Evolutionary conservation across 2,329 filamentous ascomycete species (phyloP).

Genomic region (Shiraia sp.): DNA sequence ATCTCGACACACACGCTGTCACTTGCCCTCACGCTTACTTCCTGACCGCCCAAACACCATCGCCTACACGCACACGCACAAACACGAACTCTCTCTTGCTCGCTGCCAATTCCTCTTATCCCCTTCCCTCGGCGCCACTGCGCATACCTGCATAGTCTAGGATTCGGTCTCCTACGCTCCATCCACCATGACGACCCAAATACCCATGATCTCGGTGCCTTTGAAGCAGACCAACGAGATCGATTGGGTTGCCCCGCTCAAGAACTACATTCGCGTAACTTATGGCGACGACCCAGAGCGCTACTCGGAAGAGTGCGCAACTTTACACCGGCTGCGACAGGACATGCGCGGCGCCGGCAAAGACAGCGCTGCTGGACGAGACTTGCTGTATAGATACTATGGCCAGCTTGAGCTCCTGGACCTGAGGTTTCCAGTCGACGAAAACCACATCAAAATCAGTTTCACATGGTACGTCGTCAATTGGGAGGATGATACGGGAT

Average conservation of each 20-base stretch:
- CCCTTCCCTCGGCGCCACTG: constrained; percentile 8
- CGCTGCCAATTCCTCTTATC: not conserved
- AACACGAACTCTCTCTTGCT: not conserved
- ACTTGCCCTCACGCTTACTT: not conserved
- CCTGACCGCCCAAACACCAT: constrained; percentile 1
- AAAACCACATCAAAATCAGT: constrained; percentile 98
- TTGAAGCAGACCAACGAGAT: constrained; percentile 96
- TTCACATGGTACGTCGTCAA: constrained; percentile 79
- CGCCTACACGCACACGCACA: not conserved
- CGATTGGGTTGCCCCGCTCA: constrained; percentile 92
- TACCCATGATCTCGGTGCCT: constrained; percentile 93
- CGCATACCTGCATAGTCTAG: constrained; percentile 2
- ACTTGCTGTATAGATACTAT: constrained; percentile 95
- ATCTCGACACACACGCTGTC: not conserved
- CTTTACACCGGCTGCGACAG: constrained; percentile 91
- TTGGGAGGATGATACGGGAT: not conserved
- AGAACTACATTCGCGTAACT: constrained; percentile 87
- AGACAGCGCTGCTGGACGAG: constrained; percentile 90
- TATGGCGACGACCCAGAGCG: constrained; percentile 97
- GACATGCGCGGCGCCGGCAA: constrained; percentile 98
- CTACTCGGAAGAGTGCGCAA: constrained; percentile 93
- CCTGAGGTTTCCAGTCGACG: constrained; percentile 92
- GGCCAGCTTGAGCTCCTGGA: constrained; percentile 95
- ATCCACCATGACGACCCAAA: constrained; percentile 52
- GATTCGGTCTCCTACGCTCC: not conserved